Conservation (phyloP, 768 basidiomycete genomes). For the Naganishia kalamii region DNA sequence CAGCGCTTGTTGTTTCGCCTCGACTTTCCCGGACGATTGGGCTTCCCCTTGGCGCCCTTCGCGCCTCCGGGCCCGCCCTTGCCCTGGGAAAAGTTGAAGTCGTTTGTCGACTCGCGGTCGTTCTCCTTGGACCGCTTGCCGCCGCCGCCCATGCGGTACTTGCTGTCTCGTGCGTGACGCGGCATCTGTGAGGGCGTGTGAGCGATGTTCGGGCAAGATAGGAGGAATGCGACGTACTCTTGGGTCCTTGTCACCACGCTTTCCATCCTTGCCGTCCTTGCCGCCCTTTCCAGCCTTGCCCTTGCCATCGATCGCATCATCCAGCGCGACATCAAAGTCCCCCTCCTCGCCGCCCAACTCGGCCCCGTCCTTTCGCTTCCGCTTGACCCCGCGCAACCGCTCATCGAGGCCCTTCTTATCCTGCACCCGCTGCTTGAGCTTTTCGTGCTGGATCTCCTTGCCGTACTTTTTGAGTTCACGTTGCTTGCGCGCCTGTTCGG, state of each 20-base stretch:
- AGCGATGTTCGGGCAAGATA: not conserved
- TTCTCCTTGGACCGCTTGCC: constrained; percentile 68
- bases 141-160: constrained; percentile 66
- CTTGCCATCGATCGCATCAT: constrained; percentile 63
- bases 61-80: constrained; percentile 34
- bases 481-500: constrained; percentile 84
- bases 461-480: constrained; percentile 96
- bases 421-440: constrained; percentile 78
- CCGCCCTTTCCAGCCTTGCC: constrained; percentile 27
- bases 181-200: constrained; percentile 50
- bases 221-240: constrained; percentile 27
- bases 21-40: constrained; percentile 30
- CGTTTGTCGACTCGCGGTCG: constrained; percentile 70
- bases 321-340: constrained; percentile 81
- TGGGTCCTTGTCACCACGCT: constrained; percentile 30
- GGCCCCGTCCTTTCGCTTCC: constrained; percentile 80
- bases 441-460: constrained; percentile 93
- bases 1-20: constrained; percentile 26
- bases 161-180: constrained; percentile 63
- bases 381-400: constrained; percentile 75
- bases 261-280: too few relatives aligned
- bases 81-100: constrained; percentile 52
- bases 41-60: constrained; percentile 38
- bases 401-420: constrained; percentile 91
- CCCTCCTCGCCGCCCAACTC: constrained; percentile 57